Evolutionary conservation across 768 basidiomycete species (phyloP), one percentile per base, ranked within the genome.

Genomic region (Krasilnikovozyma curviuscula): DNA sequence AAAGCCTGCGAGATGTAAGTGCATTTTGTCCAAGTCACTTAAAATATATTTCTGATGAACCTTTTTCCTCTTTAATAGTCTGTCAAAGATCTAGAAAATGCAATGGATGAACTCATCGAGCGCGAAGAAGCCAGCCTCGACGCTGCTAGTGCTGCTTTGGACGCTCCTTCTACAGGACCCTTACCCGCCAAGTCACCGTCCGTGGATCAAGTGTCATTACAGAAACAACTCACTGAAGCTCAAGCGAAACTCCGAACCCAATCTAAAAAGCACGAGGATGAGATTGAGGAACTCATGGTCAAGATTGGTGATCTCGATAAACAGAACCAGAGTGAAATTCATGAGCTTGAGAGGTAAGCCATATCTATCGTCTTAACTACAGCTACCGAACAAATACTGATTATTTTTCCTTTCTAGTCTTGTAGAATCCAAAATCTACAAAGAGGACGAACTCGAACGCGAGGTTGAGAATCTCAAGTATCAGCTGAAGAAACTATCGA

Each of bases 351-450:
- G n/a, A n/a, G n/a, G n/a, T n/a, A n/a, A n/a, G n/a, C n/a, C n/a
- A n/a, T n/a, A n/a, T n/a, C n/a, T n/a, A n/a, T n/a, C 32, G 44
- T 40, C 19, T 41, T 46, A 13, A 30, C 25, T 33, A 23, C 23
- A 5, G 23, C 32, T 18, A 14, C 18, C 28, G 18, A 34, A 34
- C 33, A 12, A n/a, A 27, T 7, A 4, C 33, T 43, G 32, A 49
- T 28, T 12, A 9, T 44, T 21, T 1, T 44, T 21, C n/a, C 40
- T 23, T 24, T 10, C 14, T n/a, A 73, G 79, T 32, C 70, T 98
- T 34, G 78, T 95, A n/a, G 91, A 98, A 62, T 74, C 83, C 46
- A 95, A 93, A 75, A 84, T 83, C 52, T 60, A 24, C n/a, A 40
- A 43, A 29, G 53, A 83, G 76, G 85, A 86, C 59, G 84, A 86